Base-by-base conservation (phyloP, 495 filamentous ascomycete genomes). In the Xylaria nigripes region DNA sequence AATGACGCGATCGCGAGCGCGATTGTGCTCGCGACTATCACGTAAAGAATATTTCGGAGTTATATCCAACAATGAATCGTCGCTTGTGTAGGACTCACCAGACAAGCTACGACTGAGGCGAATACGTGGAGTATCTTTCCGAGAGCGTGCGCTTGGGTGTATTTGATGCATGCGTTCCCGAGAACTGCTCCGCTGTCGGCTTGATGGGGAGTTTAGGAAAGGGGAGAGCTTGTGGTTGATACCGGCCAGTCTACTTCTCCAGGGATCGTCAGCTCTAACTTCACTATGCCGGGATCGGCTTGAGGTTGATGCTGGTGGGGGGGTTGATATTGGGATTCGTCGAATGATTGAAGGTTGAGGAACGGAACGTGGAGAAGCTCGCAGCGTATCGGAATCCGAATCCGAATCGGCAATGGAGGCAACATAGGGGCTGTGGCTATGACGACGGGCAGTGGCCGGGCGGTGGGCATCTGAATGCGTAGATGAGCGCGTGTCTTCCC, bases 351-450 rank as follows among this genome's bases (percentile, higher is more conserved):
- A 38, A 13, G 68, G 61, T 8, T 66, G 67, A 34, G 65, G 63
- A 7, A 55, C 25, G n/a, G 59, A 53, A 18, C 61, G 61, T n/a
- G 41, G 53, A 18, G 46, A 32, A 43, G 32, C 56, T 43, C 55
- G 55, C n/a, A 59, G 40, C 4, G 59, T 43, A n/a, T 67, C 64
- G 3, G 55, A 55, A 3, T 67, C 64, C 5, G 55, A 57, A 19
- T 59, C 59, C 13, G 64, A 62, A 48, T 62, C 61, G 10, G 47
- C 57, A 32, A 45, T 48, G 0, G 51, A 56, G 32, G 41, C 43
- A 18, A 56, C 48, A 27, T 62, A 62, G 29, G 60, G 63, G 50
- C 61, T 68, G 22, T 68, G 61, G 43, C 67, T 69, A 49, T 68
- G 65, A 9, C 67, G 65, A 23, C 61, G 67, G 13, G 54, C 47